Percentiles rank a stretch among this genome's conserved stretches.
Conservation (phyloP, 805 yeast species). For the Wickerhamomyces canadensis region DNA sequence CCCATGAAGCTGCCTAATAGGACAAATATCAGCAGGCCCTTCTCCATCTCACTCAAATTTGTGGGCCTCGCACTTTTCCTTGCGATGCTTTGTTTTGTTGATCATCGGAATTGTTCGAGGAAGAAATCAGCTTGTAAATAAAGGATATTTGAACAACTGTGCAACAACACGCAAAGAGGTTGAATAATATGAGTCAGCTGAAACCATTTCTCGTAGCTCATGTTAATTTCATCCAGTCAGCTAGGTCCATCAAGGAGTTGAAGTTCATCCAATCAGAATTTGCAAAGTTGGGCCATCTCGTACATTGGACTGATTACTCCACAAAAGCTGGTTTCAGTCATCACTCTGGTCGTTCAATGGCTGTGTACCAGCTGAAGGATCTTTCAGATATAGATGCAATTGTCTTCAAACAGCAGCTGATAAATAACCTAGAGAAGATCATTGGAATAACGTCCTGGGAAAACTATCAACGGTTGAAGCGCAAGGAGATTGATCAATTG, state of each 20-base stretch:
- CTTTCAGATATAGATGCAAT: no score
- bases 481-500: slow-evolving; percentile 1
- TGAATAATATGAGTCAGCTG: not conserved
- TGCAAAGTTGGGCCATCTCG: slow-evolving; percentile 5
- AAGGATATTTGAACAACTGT: no score
- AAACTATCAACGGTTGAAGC: slow-evolving; percentile 2
- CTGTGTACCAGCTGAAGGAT: slow-evolving; percentile 3
- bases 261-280: slow-evolving; percentile 7
- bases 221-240: slow-evolving; percentile 6
- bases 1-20: not conserved
- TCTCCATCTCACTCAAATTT: no score
- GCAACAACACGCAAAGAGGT: no score
- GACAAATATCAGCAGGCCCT: not conserved
- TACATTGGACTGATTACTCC: slow-evolving; percentile 12
- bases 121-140: no score
- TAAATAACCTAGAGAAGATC: slow-evolving; percentile 2
- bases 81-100: no score
- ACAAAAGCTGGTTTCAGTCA: slow-evolving; percentile 11
- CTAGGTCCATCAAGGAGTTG: slow-evolving; percentile 1
- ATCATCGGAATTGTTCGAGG: no score
- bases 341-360: slow-evolving; percentile 11
- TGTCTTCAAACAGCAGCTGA: not conserved
- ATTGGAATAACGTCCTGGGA: slow-evolving; percentile 4
- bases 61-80: no score
- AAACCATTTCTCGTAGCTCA: slow-evolving; percentile 5